These are phyloP conservation scores for Penicillium soppii DNA, from an alignment of 495 filamentous ascomycete species.

Conservation along the genomic window DNA sequence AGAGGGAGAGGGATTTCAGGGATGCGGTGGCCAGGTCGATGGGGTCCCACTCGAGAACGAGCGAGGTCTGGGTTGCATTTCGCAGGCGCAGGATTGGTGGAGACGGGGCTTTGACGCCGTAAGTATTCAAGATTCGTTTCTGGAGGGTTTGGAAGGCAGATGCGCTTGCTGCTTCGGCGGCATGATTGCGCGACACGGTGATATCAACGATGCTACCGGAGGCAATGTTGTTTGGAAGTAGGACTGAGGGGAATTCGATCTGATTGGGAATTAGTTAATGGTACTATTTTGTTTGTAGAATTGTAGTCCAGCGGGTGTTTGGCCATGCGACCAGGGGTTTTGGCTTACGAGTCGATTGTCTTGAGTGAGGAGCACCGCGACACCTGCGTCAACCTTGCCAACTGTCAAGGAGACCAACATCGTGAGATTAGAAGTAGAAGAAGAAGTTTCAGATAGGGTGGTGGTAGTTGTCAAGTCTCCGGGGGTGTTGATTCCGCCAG, in stretches of 20 bases:
- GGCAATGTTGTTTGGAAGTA: constrained; percentile 89
- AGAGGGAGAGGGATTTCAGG: constrained; percentile 81
- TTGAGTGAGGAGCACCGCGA: constrained; percentile 93
- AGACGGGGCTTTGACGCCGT: constrained; percentile 76
- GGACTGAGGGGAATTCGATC: constrained; percentile 99
- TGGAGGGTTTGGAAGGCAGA: constrained; percentile 79
- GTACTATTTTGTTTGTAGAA: constrained; percentile 5
- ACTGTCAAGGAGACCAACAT: constrained; percentile 99
- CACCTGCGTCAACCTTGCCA: constrained; percentile 98
- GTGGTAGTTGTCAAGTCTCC: constrained; percentile 14
- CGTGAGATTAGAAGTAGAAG: constrained; percentile 18
- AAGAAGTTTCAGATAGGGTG: not conserved
- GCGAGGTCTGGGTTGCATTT: constrained; percentile 94
- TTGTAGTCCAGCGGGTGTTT: constrained; percentile 15
- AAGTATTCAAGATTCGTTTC: constrained; percentile 79
- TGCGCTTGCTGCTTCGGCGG: constrained; percentile 70
- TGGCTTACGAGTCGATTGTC: constrained; percentile 88
- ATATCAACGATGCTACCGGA: constrained; percentile 98
- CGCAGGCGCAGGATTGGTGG: constrained; percentile 82
- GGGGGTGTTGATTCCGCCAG: constrained; percentile 29
- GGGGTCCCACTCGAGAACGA: constrained; percentile 97
- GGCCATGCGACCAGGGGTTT: constrained; percentile 21
- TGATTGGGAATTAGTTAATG: constrained; percentile 33
- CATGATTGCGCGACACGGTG: constrained; percentile 83
- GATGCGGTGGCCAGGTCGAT: constrained; percentile 91